A percentile compares a stretch with the other conserved stretches of the same genome.
Evolutionary conservation across 176 grass and related monocot genomes (phyloP).

Genomic region (Juncus inflexus): DNA sequence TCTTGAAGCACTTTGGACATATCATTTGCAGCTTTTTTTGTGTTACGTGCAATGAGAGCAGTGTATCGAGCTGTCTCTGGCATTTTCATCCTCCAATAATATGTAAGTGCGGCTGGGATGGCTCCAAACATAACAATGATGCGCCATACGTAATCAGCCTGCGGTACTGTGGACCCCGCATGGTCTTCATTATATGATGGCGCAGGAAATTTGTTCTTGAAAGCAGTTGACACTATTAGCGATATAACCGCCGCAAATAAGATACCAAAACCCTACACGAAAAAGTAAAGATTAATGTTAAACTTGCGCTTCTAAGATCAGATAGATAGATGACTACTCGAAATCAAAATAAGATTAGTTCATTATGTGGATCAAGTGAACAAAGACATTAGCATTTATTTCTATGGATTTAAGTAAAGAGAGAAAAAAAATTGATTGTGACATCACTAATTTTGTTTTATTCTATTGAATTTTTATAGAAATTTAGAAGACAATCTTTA

Average conservation of each 20-base stretch:
- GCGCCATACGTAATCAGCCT: constrained; percentile 78
- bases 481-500: no score
- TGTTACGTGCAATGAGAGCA: constrained; percentile 55
- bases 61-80: constrained; percentile 89
- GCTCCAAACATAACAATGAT: constrained; percentile 73
- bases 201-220: constrained; percentile 37
- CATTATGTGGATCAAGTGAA: no score
- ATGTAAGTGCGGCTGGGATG: constrained; percentile 49
- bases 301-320: no score
- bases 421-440: no score
- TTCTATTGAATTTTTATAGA: no score
- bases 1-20: constrained; percentile 61
- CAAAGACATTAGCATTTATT: no score
- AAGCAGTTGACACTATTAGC: constrained; percentile 37
- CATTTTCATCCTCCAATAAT: constrained; percentile 97
- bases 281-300: no score
- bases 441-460: no score
- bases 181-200: constrained; percentile 32
- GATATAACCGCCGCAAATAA: constrained; percentile 50
- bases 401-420: no score
- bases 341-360: no score
- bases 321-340: no score
- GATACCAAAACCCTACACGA: constrained; percentile 74
- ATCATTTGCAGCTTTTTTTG: constrained; percentile 59
- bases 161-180: constrained; percentile 13